phyloP scores from a whole-genome alignment of 176 grass and related monocot genomes.

The Stipa capillata region DNA sequence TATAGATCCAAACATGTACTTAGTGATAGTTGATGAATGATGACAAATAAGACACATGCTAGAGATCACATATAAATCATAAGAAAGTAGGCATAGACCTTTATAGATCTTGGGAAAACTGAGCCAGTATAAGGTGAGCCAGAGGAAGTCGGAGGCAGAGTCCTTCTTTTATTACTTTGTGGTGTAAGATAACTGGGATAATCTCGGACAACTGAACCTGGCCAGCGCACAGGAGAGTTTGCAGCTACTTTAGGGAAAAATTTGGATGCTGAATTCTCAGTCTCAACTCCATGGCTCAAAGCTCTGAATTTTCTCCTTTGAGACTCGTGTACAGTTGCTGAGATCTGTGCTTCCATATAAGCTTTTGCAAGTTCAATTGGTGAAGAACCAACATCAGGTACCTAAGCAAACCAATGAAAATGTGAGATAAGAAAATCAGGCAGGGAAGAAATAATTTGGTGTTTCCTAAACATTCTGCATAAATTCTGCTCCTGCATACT shows the following conservation, averaged over 20 bases:
- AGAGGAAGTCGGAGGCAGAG: constrained; percentile 8
- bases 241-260: constrained; percentile 7
- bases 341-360: constrained; percentile 46
- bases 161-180: constrained; percentile 39
- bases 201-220: constrained; percentile 30
- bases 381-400: constrained; percentile 32
- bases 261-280: constrained; percentile 25
- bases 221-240: constrained; percentile 36
- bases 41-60: background rate
- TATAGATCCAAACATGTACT: background rate
- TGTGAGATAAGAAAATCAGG: constrained; percentile 10
- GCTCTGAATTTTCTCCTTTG: constrained; percentile 30
- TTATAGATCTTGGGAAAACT: constrained; percentile 33
- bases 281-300: constrained; percentile 36
- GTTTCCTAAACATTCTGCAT: background rate
- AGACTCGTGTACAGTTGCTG: constrained; percentile 30
- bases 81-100: constrained; percentile 26
- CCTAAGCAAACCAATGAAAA: constrained; percentile 41
- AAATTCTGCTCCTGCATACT: background rate
- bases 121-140: constrained; percentile 33
- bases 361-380: constrained; percentile 72
- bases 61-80: constrained; percentile 16
- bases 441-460: background rate
- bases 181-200: constrained; percentile 43
- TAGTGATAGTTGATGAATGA: too few relatives aligned